Evolutionary conservation across 805 yeast genomes (phyloP).

Genomic region (Candida anglica): DNA sequence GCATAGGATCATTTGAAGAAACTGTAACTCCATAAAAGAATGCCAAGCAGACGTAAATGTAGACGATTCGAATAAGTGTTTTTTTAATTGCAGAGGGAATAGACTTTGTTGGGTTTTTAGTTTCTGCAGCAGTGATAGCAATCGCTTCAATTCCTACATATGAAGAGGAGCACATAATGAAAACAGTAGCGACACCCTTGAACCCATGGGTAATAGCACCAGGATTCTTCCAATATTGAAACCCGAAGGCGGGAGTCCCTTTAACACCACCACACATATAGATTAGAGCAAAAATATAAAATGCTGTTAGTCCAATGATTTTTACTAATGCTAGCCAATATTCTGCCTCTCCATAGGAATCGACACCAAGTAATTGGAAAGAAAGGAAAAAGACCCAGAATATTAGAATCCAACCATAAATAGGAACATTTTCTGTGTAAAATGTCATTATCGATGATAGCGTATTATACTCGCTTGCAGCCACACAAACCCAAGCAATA

Average conservation of each 20-base stretch:
- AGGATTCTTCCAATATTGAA: slow-evolving; percentile 41
- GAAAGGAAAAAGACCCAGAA: slow-evolving; percentile 49
- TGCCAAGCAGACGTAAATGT: slow-evolving; percentile 31
- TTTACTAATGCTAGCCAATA: slow-evolving; percentile 35
- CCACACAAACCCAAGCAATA: slow-evolving; percentile 47
- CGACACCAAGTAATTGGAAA: slow-evolving; percentile 36
- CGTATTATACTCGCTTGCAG: slow-evolving; percentile 47
- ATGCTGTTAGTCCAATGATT: slow-evolving; percentile 53
- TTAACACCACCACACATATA: slow-evolving; percentile 60
- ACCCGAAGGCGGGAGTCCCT: slow-evolving; percentile 34
- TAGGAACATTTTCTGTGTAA: slow-evolving; percentile 48
- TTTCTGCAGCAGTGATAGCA: slow-evolving; percentile 32
- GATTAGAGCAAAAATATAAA: slow-evolving; percentile 52
- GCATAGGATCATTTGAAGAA: no score
- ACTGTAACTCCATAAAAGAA: slow-evolving; percentile 40
- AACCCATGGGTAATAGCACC: slow-evolving; percentile 51
- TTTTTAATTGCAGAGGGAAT: slow-evolving; percentile 28
- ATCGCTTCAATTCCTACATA: slow-evolving; percentile 46
- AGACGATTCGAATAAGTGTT: slow-evolving; percentile 27
- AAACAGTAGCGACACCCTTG: slow-evolving; percentile 47
- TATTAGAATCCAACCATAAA: slow-evolving; percentile 48
- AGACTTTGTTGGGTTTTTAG: slow-evolving; percentile 23
- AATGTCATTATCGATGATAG: slow-evolving; percentile 41
- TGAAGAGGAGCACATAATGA: slow-evolving; percentile 50
- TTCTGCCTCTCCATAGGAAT: slow-evolving; percentile 40